phyloP scores from a whole-genome alignment of 1,139 yeast species.

The Spathaspora sp. region DNA sequence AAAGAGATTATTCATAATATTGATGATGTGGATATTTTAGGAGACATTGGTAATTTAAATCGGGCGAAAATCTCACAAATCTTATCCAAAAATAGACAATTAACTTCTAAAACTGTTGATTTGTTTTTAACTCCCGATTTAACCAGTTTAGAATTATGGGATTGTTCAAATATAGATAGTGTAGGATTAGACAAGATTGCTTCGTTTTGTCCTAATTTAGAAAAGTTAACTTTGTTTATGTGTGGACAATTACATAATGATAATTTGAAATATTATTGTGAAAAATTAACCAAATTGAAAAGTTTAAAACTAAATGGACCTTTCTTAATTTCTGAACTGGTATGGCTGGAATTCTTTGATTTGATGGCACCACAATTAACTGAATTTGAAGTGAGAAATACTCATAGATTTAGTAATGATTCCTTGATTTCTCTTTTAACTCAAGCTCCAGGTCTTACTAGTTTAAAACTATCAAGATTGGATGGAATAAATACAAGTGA shows the following conservation, averaged over 20 bases:
- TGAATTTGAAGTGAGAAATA: constrained; percentile 66
- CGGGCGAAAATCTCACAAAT: constrained; percentile 69
- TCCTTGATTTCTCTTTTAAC: constrained; percentile 61
- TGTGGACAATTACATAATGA: constrained; percentile 90
- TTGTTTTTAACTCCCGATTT: constrained; percentile 67
- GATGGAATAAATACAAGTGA: constrained; percentile 65
- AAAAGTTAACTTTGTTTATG: constrained; percentile 71
- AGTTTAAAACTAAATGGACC: constrained; percentile 78
- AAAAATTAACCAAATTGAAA: constrained; percentile 54
- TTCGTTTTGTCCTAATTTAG: constrained; percentile 74
- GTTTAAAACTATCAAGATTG: constrained; percentile 55
- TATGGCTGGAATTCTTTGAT: constrained; percentile 77
- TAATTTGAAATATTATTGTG: constrained; percentile 60
- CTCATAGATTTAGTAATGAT: constrained; percentile 77
- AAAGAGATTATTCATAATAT: constrained; percentile 69
- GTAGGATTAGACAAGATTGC: constrained; percentile 71
- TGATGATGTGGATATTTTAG: constrained; percentile 71
- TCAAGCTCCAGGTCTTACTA: constrained; percentile 56
- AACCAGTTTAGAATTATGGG: constrained; percentile 74
- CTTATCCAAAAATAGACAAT: constrained; percentile 75
- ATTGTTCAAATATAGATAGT: constrained; percentile 76
- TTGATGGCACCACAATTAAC: constrained; percentile 24
- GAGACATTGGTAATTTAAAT: constrained; percentile 73
- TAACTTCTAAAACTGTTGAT: constrained; percentile 67
- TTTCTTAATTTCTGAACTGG: constrained; percentile 68